These are phyloP conservation scores for Pyrus betulifolia DNA, from an alignment of 306 rosid species.

Conservation along the genomic window DNA sequence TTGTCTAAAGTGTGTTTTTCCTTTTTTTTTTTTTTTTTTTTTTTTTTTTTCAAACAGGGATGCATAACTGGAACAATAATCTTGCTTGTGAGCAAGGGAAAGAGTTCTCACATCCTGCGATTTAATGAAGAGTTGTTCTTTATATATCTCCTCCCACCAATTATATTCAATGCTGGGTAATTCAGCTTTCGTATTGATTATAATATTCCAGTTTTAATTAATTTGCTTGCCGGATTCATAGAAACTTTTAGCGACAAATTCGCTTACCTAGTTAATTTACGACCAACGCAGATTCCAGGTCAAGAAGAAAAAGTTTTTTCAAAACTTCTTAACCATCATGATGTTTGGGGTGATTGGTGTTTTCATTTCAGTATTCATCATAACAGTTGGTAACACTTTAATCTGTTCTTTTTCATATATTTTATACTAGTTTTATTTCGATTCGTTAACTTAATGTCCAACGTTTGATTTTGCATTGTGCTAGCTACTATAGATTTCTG, in stretches of 20 bases:
- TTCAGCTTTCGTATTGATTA: neutral
- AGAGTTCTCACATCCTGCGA: constrained; percentile 66
- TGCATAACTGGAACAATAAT: constrained; percentile 49
- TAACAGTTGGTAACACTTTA: constrained; percentile 44
- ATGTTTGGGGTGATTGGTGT: constrained; percentile 78
- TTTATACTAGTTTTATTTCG: neutral
- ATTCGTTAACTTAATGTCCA: neutral
- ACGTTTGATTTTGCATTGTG: neutral
- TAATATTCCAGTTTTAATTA: neutral
- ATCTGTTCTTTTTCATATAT: neutral
- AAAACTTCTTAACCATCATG: constrained; percentile 83
- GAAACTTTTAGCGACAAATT: neutral
- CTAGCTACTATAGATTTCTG: neutral
- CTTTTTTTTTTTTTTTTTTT: neutral
- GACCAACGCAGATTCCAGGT: constrained; percentile 76
- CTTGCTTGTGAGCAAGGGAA: constrained; percentile 56
- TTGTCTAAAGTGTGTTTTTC: neutral
- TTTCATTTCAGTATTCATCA: constrained; percentile 57
- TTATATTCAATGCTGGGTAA: constrained; percentile 95
- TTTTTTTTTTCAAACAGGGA: constrained; percentile 37
- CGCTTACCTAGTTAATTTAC: neutral
- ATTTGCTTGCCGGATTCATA: neutral
- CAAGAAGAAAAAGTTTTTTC: constrained; percentile 90
- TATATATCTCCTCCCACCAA: constrained; percentile 94
- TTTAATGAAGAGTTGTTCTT: constrained; percentile 83